Percentiles rank a stretch among this genome's conserved stretches.
Conservation (phyloP, 106 monocot genomes). For the Agapanthus africanus region DNA sequence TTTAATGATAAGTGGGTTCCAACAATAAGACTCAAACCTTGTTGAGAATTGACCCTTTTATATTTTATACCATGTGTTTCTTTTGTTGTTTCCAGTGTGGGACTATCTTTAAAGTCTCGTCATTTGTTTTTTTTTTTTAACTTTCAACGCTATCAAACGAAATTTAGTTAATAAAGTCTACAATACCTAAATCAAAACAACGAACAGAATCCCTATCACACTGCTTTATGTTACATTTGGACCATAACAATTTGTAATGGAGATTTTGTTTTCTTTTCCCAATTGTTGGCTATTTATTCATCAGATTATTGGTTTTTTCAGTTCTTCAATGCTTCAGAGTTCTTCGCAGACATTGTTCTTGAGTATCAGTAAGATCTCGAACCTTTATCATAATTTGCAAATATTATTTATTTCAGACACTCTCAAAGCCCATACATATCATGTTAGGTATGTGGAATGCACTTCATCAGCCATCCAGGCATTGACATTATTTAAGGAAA, state of each 20-base stretch:
- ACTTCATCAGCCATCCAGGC: conserved; percentile 10
- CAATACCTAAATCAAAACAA: no score
- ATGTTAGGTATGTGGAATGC: conserved; percentile 12
- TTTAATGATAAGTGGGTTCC: no score
- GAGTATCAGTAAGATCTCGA: conserved; percentile 6
- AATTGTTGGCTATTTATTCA: background rate
- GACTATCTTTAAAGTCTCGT: no score
- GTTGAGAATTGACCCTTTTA: no score
- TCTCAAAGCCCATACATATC: background rate
- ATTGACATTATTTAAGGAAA: conserved; percentile 10
- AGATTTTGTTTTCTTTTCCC: background rate
- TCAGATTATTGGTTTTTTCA: background rate
- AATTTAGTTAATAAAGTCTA: no score
- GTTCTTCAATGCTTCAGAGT: conserved; percentile 11
- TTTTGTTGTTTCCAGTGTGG: no score
- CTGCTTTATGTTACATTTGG: background rate
- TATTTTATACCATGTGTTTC: no score
- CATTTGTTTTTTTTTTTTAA: no score
- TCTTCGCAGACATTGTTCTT: conserved; percentile 13
- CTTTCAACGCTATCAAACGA: no score
- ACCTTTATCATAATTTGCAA: background rate
- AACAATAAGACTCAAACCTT: no score
- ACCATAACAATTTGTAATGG: background rate
- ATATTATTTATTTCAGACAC: background rate
- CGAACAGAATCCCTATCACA: no score